phyloP scores from a whole-genome alignment of 345 rosid genomes.

The Eutrema japonicum region DNA sequence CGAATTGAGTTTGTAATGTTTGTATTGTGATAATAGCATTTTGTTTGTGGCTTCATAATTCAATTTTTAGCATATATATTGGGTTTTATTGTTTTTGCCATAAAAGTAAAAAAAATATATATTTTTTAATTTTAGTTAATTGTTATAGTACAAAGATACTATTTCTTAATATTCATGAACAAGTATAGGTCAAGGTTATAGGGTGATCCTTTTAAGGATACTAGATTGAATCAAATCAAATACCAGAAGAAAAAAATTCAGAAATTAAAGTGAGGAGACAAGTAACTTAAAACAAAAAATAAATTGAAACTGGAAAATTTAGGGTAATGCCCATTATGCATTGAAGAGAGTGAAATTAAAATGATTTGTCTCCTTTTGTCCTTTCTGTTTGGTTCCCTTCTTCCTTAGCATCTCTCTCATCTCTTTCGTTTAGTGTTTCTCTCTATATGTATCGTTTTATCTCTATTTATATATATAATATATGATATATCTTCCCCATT shows the following conservation, averaged over 20 bases:
- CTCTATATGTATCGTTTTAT: slow-evolving; percentile 19
- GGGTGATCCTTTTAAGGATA: slow-evolving; percentile 46
- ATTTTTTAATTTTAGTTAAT: background rate
- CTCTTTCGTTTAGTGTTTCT: slow-evolving; percentile 7
- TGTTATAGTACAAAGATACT: slow-evolving; percentile 27
- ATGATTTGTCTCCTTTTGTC: slow-evolving; percentile 74
- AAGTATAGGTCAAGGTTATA: slow-evolving; percentile 45
- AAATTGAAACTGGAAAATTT: slow-evolving; percentile 32
- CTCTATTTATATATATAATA: background rate
- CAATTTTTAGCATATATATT: background rate
- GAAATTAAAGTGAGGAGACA: slow-evolving; percentile 17
- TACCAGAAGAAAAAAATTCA: slow-evolving; percentile 16
- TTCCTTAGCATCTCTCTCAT: slow-evolving; percentile 46
- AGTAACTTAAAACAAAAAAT: background rate
- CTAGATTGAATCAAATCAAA: slow-evolving; percentile 45
- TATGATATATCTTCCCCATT: slow-evolving; percentile 4
- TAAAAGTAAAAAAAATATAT: background rate
- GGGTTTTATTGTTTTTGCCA: slow-evolving; percentile 12
- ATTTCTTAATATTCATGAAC: slow-evolving; percentile 57
- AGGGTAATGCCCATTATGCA: slow-evolving; percentile 48
- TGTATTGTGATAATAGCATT: slow-evolving; percentile 34
- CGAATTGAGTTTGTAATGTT: slow-evolving; percentile 36
- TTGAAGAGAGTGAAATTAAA: slow-evolving; percentile 37
- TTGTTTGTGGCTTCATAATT: slow-evolving; percentile 39
- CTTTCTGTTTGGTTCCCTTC: slow-evolving; percentile 76